A percentile compares a stretch with the other conserved stretches of the same genome.
phyloP scores from a whole-genome alignment of 2,329 filamentous ascomycete species.

The Bisporella sp. region DNA sequence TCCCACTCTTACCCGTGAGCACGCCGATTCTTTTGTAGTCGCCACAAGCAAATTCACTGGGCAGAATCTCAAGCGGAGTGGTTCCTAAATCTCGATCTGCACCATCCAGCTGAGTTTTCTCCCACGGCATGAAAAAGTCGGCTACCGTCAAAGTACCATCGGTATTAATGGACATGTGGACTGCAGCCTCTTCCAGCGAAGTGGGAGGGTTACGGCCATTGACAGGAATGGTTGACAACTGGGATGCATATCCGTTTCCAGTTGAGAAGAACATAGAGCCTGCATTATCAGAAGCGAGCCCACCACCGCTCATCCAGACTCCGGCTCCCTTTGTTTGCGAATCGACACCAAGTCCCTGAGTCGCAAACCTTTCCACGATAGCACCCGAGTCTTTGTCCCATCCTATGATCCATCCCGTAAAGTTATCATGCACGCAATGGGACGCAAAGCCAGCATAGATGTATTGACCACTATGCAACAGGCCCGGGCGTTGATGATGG shows the following conservation, averaged over 20 bases:
- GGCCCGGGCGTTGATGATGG: conserved; percentile 9
- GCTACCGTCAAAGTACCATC: conserved; percentile 20
- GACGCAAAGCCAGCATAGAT: conserved; percentile 8
- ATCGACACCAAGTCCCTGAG: conserved; percentile 15
- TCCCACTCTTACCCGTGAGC: conserved; percentile 33
- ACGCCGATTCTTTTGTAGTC: conserved; percentile 31
- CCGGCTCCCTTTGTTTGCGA: conserved; percentile 21
- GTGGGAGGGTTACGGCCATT: conserved; percentile 24
- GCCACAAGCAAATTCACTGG: conserved; percentile 27
- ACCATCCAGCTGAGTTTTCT: conserved; percentile 31
- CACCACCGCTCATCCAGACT: conserved; percentile 31
- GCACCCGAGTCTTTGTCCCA: conserved; percentile 36
- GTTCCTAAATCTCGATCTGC: conserved; percentile 35
- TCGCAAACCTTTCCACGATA: conserved; percentile 30
- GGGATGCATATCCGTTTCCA: conserved; percentile 20
- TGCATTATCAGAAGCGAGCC: conserved; percentile 25
- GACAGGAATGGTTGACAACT: conserved; percentile 27
- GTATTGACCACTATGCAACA: conserved; percentile 5
- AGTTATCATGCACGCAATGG: conserved; percentile 15
- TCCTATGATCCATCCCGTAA: conserved; percentile 36
- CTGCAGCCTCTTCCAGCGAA: conserved; percentile 37
- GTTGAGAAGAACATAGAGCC: conserved; percentile 24
- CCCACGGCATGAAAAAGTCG: conserved; percentile 37
- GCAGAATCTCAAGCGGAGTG: conserved; percentile 28
- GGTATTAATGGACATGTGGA: conserved; percentile 33